Percentiles rank a stretch among this genome's conserved stretches.
These are phyloP conservation scores for Yamadazyma pseudoaaseri DNA, from an alignment of 1,139 yeast species.

Conservation along the genomic window DNA sequence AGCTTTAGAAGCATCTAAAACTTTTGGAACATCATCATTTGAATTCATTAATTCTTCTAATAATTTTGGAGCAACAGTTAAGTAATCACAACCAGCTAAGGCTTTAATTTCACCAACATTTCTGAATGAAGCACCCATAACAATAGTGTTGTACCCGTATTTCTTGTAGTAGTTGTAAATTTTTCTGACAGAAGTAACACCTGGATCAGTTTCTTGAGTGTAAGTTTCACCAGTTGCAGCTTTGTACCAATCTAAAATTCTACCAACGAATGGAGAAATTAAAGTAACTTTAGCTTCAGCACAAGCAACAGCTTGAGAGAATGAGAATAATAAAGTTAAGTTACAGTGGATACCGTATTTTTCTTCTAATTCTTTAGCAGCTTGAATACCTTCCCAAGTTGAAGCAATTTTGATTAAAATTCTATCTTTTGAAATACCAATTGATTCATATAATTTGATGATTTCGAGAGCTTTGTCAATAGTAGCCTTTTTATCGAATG, in stretches of 20 bases:
- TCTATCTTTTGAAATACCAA: conserved; percentile 86
- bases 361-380: conserved; percentile 92
- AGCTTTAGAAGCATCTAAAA: conserved; percentile 65
- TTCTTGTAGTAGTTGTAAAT: conserved; percentile 98
- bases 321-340: conserved; percentile 92
- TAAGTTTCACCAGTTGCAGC: conserved; percentile 88
- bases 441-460: conserved; percentile 77
- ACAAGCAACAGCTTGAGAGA: conserved; percentile 97
- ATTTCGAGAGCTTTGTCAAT: conserved; percentile 87
- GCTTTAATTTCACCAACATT: conserved; percentile 95
- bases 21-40: conserved; percentile 72
- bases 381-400: conserved; percentile 99
- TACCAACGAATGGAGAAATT: conserved; percentile 98
- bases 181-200: conserved; percentile 84
- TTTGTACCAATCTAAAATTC: conserved; percentile 99
- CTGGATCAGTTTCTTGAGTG: conserved; percentile 85
- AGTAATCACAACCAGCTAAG: conserved; percentile 94
- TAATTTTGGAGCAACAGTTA: conserved; percentile 92
- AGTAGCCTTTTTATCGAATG: conserved; percentile 92
- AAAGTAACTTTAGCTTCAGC: conserved; percentile 97
- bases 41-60: conserved; percentile 88
- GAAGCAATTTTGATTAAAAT: conserved; percentile 95
- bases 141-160: conserved; percentile 93
- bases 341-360: conserved; percentile 92
- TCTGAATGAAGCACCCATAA: conserved; percentile 99